Conservation (phyloP, 176 grass and related monocot species). For the Areca catechu region DNA sequence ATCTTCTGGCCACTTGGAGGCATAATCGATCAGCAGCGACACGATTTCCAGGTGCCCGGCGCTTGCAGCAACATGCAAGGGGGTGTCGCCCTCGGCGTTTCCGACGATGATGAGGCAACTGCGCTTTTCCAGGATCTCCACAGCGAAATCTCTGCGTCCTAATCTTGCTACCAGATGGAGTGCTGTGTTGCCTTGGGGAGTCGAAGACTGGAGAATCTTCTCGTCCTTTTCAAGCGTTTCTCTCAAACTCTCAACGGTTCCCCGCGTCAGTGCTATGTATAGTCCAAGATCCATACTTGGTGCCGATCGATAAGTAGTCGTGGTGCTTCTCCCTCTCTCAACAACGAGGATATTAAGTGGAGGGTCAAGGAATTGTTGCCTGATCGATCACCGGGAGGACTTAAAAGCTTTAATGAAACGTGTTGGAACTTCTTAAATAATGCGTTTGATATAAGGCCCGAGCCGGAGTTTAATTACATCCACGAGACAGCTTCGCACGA, state of each 20-base stretch:
- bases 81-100: slow-evolving; percentile 48
- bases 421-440: too few species aligned
- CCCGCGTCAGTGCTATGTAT: slow-evolving; percentile 38
- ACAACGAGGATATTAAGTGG: too few species aligned
- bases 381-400: too few species aligned
- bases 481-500: too few species aligned
- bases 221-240: not conserved
- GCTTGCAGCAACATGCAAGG: slow-evolving; percentile 50
- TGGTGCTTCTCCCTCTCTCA: too few species aligned
- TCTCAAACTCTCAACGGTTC: slow-evolving; percentile 11
- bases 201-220: slow-evolving; percentile 23
- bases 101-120: slow-evolving; percentile 13
- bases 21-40: not conserved
- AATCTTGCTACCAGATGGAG: slow-evolving; percentile 47
- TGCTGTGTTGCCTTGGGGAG: slow-evolving; percentile 40
- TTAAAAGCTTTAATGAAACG: too few species aligned
- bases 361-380: too few species aligned
- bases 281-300: slow-evolving; percentile 31
- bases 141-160: slow-evolving; percentile 22
- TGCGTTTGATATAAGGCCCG: too few species aligned
- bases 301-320: too few species aligned
- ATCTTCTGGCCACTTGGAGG: not conserved
- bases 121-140: slow-evolving; percentile 1
- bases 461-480: too few species aligned
- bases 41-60: slow-evolving; percentile 25